Evolutionary conservation across 306 rosid genomes (phyloP), one percentile per base, ranked within the genome.

Genomic region (Cicer pinnatifidum): DNA sequence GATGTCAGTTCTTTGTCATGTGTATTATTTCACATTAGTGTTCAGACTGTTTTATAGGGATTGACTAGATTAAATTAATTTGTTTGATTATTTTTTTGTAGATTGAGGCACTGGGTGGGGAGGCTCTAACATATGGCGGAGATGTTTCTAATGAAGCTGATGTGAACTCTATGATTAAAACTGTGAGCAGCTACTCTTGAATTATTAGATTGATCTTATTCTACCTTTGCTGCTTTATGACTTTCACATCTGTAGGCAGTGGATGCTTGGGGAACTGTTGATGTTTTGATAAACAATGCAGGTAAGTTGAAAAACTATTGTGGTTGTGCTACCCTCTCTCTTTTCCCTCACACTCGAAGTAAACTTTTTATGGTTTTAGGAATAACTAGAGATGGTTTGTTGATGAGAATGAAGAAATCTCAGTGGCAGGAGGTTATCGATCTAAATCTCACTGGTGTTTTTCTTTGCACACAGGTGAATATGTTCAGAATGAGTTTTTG

Each of bases 181-280:
- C 96, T 58, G 97, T 91, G 75, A 85, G 97, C 52, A 53, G 66
- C 73, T 67, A 66, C 40, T 39, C 64, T 67, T 58, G 51, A 79
- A 37, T 68, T 78, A 68, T 68, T 82, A 77, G 60, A 75, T 65
- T 67, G 61, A 23, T 57, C 78, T 45, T 80, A 33, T 66, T 80
- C 13, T 76, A 45, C 72, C 78, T 40, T 63, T 73, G 78, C 75
- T 70, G 67, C 78, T 73, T 83, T 71, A 62, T 83, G 78, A 67
- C 68, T 81, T 72, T 84, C 69, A 65, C 68, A 72, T 81, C 51
- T 86, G 71, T 86, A 93, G 98, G 96, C 88, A 7, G 73, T 87
- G 54, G 94, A 93, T 89, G 89, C 96, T 80, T 93, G 98, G 96
- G 98, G 98, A 85, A 93, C 96, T 54, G 90, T 93, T 80, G 98